These are phyloP conservation scores for Scutellaria barbata DNA, from an alignment of 257 asterid genomes.

Conservation along the genomic window DNA sequence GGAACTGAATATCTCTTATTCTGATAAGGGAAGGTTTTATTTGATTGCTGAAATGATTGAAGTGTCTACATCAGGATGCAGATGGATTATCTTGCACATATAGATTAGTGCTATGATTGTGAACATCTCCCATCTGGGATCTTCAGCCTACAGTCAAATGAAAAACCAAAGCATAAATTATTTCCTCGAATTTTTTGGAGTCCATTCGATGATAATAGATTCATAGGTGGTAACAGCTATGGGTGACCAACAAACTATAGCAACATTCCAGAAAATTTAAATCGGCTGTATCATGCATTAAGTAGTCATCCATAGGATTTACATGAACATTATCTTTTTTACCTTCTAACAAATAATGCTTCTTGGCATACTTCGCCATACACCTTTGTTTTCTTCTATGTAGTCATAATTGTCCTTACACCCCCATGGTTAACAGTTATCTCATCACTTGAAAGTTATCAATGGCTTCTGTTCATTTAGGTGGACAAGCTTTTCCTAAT, in stretches of 20 bases:
- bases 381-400: constrained; percentile 9
- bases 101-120: background rate
- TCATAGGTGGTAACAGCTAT: background rate
- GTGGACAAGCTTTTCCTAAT: constrained; percentile 4
- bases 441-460: constrained; percentile 29
- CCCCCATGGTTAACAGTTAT: background rate
- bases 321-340: constrained; percentile 1
- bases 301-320: background rate
- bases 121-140: constrained; percentile 17
- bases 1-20: constrained; percentile 3
- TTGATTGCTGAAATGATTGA: constrained; percentile 10
- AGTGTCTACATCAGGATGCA: constrained; percentile 2
- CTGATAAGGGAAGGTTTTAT: background rate
- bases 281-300: constrained; percentile 22
- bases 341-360: constrained; percentile 27
- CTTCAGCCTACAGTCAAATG: constrained; percentile 8
- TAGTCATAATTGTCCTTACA: background rate
- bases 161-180: constrained; percentile 12
- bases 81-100: background rate
- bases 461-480: constrained; percentile 15
- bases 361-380: constrained; percentile 18
- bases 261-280: background rate
- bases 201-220: constrained; percentile 10
- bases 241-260: background rate
- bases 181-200: background rate